These are phyloP conservation scores for Cytospora piceicola DNA, from an alignment of 2,329 filamentous ascomycete species.

Conservation along the genomic window DNA sequence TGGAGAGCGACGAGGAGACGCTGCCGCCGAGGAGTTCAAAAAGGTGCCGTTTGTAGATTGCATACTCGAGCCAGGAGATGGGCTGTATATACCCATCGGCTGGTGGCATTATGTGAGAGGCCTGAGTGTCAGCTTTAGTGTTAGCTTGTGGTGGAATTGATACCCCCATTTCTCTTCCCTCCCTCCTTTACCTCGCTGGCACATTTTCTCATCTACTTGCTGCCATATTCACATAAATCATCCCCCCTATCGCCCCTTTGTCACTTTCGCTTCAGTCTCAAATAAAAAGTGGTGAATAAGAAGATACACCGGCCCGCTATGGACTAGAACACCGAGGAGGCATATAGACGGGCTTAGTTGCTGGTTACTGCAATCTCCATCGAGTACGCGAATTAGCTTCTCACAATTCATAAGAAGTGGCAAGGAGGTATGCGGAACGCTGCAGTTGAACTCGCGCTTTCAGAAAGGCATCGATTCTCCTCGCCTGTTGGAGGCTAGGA, in stretches of 20 bases:
- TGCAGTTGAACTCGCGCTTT: no score
- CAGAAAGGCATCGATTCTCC: neutral
- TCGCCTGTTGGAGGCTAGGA: neutral
- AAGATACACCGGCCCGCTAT: no score
- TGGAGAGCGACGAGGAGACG: conserved; percentile 17
- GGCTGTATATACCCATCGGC: conserved; percentile 85
- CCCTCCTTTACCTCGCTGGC: neutral
- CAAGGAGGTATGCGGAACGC: no score
- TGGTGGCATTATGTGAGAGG: conserved; percentile 99
- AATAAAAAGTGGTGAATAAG: no score
- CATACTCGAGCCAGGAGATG: conserved; percentile 79
- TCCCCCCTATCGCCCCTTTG: no score
- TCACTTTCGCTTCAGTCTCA: no score
- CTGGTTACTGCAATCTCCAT: no score
- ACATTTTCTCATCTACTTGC: neutral
- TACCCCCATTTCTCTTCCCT: neutral
- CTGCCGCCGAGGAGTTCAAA: conserved; percentile 53
- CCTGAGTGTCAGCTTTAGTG: conserved; percentile 84
- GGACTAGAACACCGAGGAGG: no score
- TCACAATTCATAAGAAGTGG: no score
- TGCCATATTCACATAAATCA: no score
- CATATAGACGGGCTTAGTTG: no score
- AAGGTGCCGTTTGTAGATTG: conserved; percentile 72
- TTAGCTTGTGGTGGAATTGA: conserved; percentile 94
- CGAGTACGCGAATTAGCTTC: no score